Percentiles rank a stretch among this genome's conserved stretches.
phyloP scores from a whole-genome alignment of 208 protist genomes.

The Dictyostelium gargantuum region DNA sequence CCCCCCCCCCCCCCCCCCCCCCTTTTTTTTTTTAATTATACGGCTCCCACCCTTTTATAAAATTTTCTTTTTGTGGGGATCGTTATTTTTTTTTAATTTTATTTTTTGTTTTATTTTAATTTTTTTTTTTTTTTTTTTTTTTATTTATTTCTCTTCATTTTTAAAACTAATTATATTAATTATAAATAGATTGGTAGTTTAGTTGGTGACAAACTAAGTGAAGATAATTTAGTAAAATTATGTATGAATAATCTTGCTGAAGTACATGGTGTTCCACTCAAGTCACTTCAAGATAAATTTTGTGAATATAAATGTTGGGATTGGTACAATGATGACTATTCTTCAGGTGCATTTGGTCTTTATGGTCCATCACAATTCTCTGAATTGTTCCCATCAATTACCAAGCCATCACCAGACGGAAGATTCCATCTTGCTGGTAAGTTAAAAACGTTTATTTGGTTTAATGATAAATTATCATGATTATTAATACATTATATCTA shows the following conservation, averaged over 20 bases:
- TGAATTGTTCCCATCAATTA: neutral
- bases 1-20: no score
- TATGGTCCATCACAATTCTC: conserved; percentile 5
- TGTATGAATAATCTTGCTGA: neutral
- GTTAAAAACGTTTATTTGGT: no score
- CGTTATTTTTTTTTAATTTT: no score
- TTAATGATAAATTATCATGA: no score
- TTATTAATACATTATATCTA: no score
- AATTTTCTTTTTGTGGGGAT: no score
- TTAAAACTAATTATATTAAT: no score
- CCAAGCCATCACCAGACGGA: neutral
- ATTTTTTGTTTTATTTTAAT: no score
- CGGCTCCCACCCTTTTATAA: no score
- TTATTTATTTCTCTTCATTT: no score
- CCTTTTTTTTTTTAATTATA: no score
- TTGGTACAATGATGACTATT: conserved; percentile 5
- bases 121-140: no score
- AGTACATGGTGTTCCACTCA: neutral
- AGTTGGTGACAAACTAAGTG: neutral
- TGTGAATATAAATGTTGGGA: neutral
- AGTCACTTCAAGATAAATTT: neutral
- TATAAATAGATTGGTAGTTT: conserved; percentile 17
- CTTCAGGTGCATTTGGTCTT: neutral
- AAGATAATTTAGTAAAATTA: neutral
- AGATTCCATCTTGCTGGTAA: neutral